Evolutionary conservation across 1,284 basidiomycete genomes (phyloP).

Genomic region (Exobasidium rhododendri): DNA sequence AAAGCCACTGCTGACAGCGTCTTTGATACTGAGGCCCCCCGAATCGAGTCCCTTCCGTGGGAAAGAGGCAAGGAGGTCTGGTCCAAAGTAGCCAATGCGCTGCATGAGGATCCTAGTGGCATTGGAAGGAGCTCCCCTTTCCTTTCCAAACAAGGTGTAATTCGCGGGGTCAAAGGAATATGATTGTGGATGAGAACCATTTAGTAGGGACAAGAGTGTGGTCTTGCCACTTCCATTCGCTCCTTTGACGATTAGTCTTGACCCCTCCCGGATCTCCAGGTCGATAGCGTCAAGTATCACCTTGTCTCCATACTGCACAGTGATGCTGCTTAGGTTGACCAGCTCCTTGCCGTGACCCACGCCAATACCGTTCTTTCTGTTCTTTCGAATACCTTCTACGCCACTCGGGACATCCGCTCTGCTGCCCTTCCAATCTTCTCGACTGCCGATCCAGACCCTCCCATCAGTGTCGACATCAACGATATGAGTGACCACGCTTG

Average conservation of each 20-base stretch:
- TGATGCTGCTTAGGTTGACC: constrained; percentile 66
- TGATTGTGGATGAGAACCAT: constrained; percentile 91
- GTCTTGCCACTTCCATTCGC: constrained; percentile 75
- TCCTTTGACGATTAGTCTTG: constrained; percentile 54
- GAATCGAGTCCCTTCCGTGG: constrained; percentile 58
- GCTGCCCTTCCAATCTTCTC: constrained; percentile 3
- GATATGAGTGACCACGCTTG: constrained; percentile 77
- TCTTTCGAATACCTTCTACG: constrained; percentile 12
- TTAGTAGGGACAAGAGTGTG: constrained; percentile 83
- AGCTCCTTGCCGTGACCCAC: constrained; percentile 50
- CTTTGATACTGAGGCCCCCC: constrained; percentile 41
- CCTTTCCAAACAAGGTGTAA: constrained; percentile 34
- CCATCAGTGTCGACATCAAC: constrained; percentile 62
- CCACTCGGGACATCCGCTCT: constrained; percentile 20
- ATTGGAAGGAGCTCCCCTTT: constrained; percentile 41
- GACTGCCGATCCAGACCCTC: constrained; percentile 49
- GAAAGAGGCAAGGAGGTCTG: constrained; percentile 87
- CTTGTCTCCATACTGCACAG: constrained; percentile 68
- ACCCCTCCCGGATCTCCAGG: constrained; percentile 29
- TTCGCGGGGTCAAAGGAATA: constrained; percentile 61
- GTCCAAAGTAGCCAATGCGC: constrained; percentile 69
- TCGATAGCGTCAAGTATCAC: constrained; percentile 58
- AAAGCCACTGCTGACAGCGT: constrained; percentile 45
- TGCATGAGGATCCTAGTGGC: constrained; percentile 34
- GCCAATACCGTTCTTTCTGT: neutral